Evolutionary conservation across 768 basidiomycete genomes (phyloP), one percentile per base, ranked within the genome.

Genomic region (Rickenella mellea): DNA sequence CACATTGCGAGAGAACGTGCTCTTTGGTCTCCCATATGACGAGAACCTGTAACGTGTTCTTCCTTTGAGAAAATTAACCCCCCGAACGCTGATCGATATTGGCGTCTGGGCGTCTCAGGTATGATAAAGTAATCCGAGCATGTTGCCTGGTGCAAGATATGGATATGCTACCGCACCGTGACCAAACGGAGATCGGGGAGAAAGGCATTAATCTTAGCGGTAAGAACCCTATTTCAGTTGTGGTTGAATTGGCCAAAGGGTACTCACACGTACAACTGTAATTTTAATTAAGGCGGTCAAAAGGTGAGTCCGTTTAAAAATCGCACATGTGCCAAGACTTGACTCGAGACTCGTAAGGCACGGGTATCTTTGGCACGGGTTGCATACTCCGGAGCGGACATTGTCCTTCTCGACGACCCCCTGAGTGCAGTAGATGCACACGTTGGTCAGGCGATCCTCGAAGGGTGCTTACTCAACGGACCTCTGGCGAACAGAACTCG

Each of bases 351-450:
- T 6, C 19, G 42, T 55, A 48, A 63, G 50, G 60, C 62, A 11
- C 56, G 63, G 10, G 51, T 64, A 4, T 55, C 54, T 11, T 53
- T 70, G 5, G 71, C 71, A 1, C 47, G 70, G 36, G 67, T 68
- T 1, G 64, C 66, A 7, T 73, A 72, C 43, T 60, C 66, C 11
- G 54, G 66, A 6, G 64, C 69, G 6, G 69, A 71, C 42, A 55
- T 72, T 33, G 65, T 69, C 44, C 57, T 71, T 3, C 57, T 73
- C 6, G 71, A 73, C 46, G 70, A 73, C 44, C 67, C 70, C 4
- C 61, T 72, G n/a, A 60, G 59, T 8, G 69, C 69, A 1, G 62
- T 70, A 11, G 69, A 70, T 36, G 64, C 66, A 5, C 61, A 62
- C 35, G 64, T 67, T 4, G 57, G 59, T 3, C 51, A 59, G 21